These are phyloP conservation scores for Nematodospora anomalae DNA, from an alignment of 1,139 yeast species.

Conservation along the genomic window DNA sequence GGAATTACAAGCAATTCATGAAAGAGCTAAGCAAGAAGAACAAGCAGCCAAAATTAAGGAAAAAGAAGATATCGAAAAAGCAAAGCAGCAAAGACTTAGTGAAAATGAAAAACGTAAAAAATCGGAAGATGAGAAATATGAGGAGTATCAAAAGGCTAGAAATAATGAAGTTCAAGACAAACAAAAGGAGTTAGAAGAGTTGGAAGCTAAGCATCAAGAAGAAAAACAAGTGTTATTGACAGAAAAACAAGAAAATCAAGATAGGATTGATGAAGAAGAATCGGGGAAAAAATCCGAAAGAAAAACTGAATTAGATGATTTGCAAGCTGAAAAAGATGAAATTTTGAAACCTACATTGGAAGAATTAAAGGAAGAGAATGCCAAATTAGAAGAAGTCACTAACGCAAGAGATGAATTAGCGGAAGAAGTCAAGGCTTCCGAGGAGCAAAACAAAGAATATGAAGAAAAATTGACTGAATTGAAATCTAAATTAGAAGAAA, in stretches of 20 bases:
- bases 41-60: constrained; percentile 51
- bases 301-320: constrained; percentile 41
- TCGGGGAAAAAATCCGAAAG: constrained; percentile 40
- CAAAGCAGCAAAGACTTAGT: constrained; percentile 37
- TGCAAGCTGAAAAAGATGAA: constrained; percentile 49
- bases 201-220: constrained; percentile 33
- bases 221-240: constrained; percentile 40
- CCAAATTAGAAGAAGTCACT: constrained; percentile 40
- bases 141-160: constrained; percentile 33
- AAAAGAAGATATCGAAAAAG: constrained; percentile 38
- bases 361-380: constrained; percentile 39
- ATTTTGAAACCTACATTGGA: constrained; percentile 41
- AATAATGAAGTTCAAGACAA: constrained; percentile 38
- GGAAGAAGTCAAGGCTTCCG: constrained; percentile 35
- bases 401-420: constrained; percentile 38
- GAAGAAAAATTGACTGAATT: constrained; percentile 35
- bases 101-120: constrained; percentile 42
- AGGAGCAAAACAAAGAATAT: constrained; percentile 35
- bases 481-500: constrained; percentile 37
- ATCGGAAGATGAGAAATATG: constrained; percentile 40
- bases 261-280: constrained; percentile 45
- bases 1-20: constrained; percentile 36
- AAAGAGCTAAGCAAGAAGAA: constrained; percentile 51
- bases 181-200: constrained; percentile 35
- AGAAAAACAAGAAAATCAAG: constrained; percentile 42